Percentiles rank a stretch among this genome's conserved stretches.
Conservation (phyloP, 2,329 filamentous ascomycete species). For the Sporothrix phasma region DNA sequence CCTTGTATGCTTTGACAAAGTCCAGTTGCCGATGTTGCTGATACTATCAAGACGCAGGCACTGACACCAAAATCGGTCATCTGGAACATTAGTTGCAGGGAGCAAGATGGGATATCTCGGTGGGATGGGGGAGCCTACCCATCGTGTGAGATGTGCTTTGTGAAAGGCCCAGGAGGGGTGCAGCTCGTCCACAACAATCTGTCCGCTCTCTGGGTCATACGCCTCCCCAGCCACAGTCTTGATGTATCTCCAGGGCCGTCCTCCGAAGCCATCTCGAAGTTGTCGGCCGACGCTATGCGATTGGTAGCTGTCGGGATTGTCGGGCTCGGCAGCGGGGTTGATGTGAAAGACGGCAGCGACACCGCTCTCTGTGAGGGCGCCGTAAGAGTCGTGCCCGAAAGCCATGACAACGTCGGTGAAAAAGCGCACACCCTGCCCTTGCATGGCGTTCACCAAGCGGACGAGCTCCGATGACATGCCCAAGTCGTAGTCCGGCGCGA, state of each 20-base stretch:
- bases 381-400: conserved; percentile 22
- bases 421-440: conserved; percentile 17
- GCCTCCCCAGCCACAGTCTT: conserved; percentile 5
- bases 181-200: background rate
- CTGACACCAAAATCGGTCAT: conserved; percentile 21
- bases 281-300: conserved; percentile 15
- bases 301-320: conserved; percentile 23
- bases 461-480: conserved; percentile 18
- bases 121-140: too few relatives aligned
- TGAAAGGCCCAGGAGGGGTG: conserved; percentile 21
- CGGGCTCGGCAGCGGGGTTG: conserved; percentile 15
- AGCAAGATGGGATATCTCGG: too few relatives aligned
- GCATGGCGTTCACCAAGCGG: conserved; percentile 17
- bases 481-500: conserved; percentile 21
- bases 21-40: conserved; percentile 23
- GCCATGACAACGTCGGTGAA: conserved; percentile 22
- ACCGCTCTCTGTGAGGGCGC: conserved; percentile 7
- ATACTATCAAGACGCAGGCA: conserved; percentile 22
- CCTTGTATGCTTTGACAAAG: conserved; percentile 21
- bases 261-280: conserved; percentile 19
- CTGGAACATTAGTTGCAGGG: background rate
- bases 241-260: conserved; percentile 19
- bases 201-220: conserved; percentile 19
- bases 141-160: conserved; percentile 19
- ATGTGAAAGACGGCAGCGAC: conserved; percentile 20